Conservation (phyloP, 805 yeast genomes). For the Saturnispora dispora region DNA sequence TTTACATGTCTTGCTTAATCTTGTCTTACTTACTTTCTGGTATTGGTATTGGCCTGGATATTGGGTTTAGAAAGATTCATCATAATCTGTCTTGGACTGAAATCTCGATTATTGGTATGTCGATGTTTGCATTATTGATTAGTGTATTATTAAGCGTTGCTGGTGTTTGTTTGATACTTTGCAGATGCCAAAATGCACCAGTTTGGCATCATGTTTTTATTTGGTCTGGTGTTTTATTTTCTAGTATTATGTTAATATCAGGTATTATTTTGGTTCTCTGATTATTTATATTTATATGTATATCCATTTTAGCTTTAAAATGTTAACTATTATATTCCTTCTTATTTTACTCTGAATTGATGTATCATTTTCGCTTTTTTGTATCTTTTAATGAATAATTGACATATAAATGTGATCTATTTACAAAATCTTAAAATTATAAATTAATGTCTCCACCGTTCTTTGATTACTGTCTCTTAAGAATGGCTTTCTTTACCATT, state of each 20-base stretch:
- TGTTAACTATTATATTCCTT: not conserved
- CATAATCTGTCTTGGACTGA: slow-evolving; percentile 18
- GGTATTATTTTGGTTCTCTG: slow-evolving; percentile 1
- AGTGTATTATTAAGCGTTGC: slow-evolving; percentile 29
- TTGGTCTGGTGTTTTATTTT: slow-evolving; percentile 31
- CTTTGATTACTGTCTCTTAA: not conserved
- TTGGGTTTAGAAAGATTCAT: slow-evolving; percentile 12
- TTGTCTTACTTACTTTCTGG: slow-evolving; percentile 35
- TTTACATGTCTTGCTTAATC: slow-evolving; percentile 34
- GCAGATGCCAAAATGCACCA: slow-evolving; percentile 31
- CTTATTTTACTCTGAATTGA: no score
- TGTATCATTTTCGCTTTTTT: not conserved
- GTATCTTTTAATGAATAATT: no score
- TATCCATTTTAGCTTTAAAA: not conserved
- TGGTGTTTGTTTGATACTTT: slow-evolving; percentile 37
- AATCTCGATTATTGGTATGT: slow-evolving; percentile 25
- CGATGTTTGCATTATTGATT: slow-evolving; percentile 36
- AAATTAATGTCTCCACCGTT: no score
- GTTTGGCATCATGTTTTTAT: slow-evolving; percentile 36
- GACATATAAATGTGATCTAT: not conserved
- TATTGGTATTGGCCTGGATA: slow-evolving; percentile 36
- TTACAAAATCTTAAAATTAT: no score
- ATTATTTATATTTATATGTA: not conserved
- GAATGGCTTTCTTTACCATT: not conserved
- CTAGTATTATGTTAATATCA: slow-evolving; percentile 4